Base-by-base conservation (phyloP, 2,329 filamentous ascomycete species). In the Onygena corvina region DNA sequence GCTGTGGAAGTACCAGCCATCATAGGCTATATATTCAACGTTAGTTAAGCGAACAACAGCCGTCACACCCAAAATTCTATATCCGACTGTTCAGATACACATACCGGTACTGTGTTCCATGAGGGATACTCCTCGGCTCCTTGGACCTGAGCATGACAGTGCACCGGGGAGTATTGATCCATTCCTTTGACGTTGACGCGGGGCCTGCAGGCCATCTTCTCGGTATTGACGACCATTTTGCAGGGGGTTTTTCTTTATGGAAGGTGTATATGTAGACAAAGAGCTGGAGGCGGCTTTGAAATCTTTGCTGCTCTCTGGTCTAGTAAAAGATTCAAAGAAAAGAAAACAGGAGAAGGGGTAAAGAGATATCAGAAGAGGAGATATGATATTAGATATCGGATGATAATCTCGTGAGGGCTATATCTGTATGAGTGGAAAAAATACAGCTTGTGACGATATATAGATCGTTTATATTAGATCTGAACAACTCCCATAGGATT, bases 31-130 rank as follows among this genome's bases (percentile, higher is more conserved):
- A n/a, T 12, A 30, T 16, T n/a, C 16, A 46, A 23, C 20, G 36
- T 40, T 12, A 40, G 36, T 21, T 21, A n/a, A 25, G 25, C 25
- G 36, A 25, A 38, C 34, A 18, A 25, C n/a, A n/a, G n/a, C 4
- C 20, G 36, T 40, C 20, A 40, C 36, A 40, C 36, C 36, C 11
- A 23, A 21, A 40, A 40, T 40, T 40, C 20, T 3, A 44, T 51
- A 48, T 35, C 23, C 14, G 25, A 12, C 33, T 27, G n/a, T 23
- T 48, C 29, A 14, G 45, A 30, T 51, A 51, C 49, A 14, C 49
- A 30, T 51, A 51, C 49, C 20, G 45, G 27, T 16, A 36, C 25
- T 30, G 45, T 42, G 14, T 51, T 46, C 49, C 49, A 48, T 40
- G 49, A 48, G 14, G 46, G 49, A 44, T 11, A 16, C 20, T 38